Percentiles rank a stretch among this genome's conserved stretches.
phyloP scores from a whole-genome alignment of 768 basidiomycete genomes.

The Grammothele lineata region DNA sequence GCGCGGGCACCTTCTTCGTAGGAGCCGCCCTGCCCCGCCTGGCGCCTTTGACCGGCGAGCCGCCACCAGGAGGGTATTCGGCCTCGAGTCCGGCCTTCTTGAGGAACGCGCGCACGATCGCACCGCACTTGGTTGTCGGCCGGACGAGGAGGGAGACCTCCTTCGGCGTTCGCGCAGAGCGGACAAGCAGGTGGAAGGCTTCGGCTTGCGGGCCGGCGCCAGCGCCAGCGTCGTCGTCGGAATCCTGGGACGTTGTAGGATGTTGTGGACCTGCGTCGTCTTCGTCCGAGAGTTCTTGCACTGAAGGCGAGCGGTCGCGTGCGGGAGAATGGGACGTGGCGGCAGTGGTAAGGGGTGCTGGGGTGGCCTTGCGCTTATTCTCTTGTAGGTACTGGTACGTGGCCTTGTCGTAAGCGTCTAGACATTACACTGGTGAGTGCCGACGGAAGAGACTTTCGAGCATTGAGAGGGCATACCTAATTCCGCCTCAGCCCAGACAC shows the following conservation, averaged over 20 bases:
- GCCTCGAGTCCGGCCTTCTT: constrained; percentile 60
- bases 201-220: no score
- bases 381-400: constrained; percentile 62
- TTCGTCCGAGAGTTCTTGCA: constrained; percentile 1
- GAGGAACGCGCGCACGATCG: constrained; percentile 72
- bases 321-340: constrained; percentile 10
- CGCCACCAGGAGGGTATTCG: constrained; percentile 37
- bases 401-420: constrained; percentile 62
- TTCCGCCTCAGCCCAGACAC: constrained; percentile 64
- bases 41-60: constrained; percentile 29
- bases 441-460: no score
- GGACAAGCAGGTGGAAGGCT: constrained; percentile 63
- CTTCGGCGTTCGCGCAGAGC: constrained; percentile 52
- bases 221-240: no score
- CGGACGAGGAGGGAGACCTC: constrained; percentile 66
- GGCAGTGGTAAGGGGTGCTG: constrained; percentile 22
- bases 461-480: constrained; percentile 54
- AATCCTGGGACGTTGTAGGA: no score
- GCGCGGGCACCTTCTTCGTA: constrained; percentile 37
- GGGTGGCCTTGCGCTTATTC: no score
- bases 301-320: not conserved
- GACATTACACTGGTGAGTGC: no score
- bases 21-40: constrained; percentile 26
- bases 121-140: constrained; percentile 69
- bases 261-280: no score